phyloP scores from a whole-genome alignment of 2,329 filamentous ascomycete genomes.

The Sordariomycetes sp. region DNA sequence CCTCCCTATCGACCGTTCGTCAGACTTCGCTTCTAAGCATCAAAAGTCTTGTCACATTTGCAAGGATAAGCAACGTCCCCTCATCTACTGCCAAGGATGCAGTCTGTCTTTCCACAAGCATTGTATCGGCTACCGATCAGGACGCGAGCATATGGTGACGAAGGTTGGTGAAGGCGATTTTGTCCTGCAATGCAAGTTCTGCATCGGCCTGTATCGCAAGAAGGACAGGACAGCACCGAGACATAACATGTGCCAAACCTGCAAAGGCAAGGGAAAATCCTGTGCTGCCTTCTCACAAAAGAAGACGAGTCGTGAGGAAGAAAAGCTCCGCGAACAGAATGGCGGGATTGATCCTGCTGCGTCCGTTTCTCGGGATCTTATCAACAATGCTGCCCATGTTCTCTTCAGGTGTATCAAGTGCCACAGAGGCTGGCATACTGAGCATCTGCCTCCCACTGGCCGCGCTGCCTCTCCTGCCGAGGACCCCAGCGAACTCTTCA shows the following conservation, averaged over 20 bases:
- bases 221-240: conserved; percentile 64
- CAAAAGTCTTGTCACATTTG: conserved; percentile 66
- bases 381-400: conserved; percentile 70
- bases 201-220: conserved; percentile 58
- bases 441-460: conserved; percentile 59
- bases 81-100: conserved; percentile 44
- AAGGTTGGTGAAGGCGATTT: conserved; percentile 72
- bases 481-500: conserved; percentile 42
- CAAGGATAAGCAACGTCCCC: conserved; percentile 31
- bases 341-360: conserved; percentile 68
- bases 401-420: conserved; percentile 78
- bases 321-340: conserved; percentile 73
- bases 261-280: conserved; percentile 54
- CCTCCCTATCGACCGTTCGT: conserved; percentile 46
- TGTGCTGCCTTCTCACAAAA: conserved; percentile 67
- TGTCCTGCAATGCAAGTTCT: conserved; percentile 83
- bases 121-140: conserved; percentile 67
- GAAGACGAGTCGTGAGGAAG: conserved; percentile 70
- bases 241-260: conserved; percentile 63
- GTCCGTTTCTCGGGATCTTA: conserved; percentile 45
- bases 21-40: conserved; percentile 64
- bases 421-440: conserved; percentile 70
- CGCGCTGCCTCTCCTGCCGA: conserved; percentile 18
- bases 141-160: conserved; percentile 79
- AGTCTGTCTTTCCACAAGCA: conserved; percentile 57